A percentile compares a stretch with the other conserved stretches of the same genome.
These are phyloP conservation scores for Aspergillus pseudoterreus DNA, from an alignment of 2,329 filamentous ascomycete genomes.

Conservation along the genomic window DNA sequence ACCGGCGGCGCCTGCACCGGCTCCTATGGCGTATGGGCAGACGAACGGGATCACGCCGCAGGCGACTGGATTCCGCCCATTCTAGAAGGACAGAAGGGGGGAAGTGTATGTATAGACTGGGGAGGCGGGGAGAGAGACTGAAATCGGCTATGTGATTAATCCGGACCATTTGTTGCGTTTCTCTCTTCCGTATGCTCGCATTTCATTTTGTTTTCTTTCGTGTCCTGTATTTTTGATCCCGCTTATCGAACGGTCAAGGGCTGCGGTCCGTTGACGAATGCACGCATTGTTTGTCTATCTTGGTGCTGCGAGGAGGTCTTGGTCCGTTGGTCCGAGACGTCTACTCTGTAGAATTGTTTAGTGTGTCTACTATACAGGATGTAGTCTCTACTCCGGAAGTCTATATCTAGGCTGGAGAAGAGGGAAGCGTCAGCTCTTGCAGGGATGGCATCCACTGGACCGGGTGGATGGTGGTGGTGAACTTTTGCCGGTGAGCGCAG, in stretches of 20 bases:
- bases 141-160: no score
- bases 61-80: conserved; percentile 69
- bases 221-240: neutral
- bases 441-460: neutral
- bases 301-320: neutral
- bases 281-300: no score
- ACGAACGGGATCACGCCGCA: conserved; percentile 87
- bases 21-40: conserved; percentile 67
- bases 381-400: no score
- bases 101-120: conserved; percentile 30
- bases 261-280: conserved; percentile 3
- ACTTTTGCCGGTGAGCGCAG: neutral
- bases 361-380: no score
- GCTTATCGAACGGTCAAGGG: conserved; percentile 1
- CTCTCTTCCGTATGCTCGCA: neutral
- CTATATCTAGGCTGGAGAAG: no score
- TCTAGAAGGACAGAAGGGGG: conserved; percentile 36
- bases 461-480: neutral
- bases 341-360: neutral
- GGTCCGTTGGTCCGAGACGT: conserved; percentile 5
- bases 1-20: conserved; percentile 59
- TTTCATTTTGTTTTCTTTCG: conserved; percentile 14
- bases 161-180: neutral
- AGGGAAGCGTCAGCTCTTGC: neutral
- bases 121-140: no score